These are phyloP conservation scores for Orychophragmus violaceus DNA, from an alignment of 345 rosid genomes.

Conservation along the genomic window DNA sequence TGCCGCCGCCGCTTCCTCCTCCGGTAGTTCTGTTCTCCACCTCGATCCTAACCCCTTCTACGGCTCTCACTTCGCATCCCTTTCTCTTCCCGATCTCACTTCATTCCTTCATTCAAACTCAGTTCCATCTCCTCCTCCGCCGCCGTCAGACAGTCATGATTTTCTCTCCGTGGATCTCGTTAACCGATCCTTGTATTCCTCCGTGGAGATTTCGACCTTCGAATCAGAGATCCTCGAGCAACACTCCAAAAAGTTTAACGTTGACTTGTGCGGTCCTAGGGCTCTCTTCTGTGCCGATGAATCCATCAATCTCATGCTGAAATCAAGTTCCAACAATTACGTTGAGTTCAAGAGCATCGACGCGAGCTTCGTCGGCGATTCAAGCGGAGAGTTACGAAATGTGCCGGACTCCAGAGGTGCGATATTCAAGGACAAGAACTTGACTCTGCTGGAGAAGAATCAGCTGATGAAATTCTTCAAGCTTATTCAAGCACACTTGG, in stretches of 20 bases:
- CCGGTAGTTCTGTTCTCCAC: conserved; percentile 73
- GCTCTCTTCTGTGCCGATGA: conserved; percentile 68
- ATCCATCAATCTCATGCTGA: conserved; percentile 45
- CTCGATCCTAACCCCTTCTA: conserved; percentile 82
- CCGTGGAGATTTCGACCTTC: conserved; percentile 47
- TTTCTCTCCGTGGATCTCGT: conserved; percentile 26
- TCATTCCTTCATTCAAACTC: conserved; percentile 52
- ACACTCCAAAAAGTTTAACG: conserved; percentile 40
- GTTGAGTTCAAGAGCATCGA: conserved; percentile 73
- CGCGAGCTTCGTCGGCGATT: conserved; percentile 52
- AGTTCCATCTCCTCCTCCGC: conserved; percentile 10
- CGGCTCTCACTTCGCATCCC: conserved; percentile 81
- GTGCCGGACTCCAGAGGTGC: conserved; percentile 82
- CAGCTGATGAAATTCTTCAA: conserved; percentile 72
- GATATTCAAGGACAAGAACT: conserved; percentile 67
- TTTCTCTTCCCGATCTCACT: conserved; percentile 50
- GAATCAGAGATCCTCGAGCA: conserved; percentile 38
- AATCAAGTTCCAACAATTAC: conserved; percentile 49
- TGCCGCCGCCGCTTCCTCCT: conserved; percentile 62
- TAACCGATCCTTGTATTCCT: conserved; percentile 46
- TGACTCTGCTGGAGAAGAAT: conserved; percentile 64
- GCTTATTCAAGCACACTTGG: conserved; percentile 60
- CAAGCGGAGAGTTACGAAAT: conserved; percentile 39
- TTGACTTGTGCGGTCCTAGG: conserved; percentile 71
- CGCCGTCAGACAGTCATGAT: conserved; percentile 2